Percentiles rank a stretch among this genome's conserved stretches.
phyloP scores from a whole-genome alignment of 495 filamentous ascomycete genomes.

The Bacidia rubella region DNA sequence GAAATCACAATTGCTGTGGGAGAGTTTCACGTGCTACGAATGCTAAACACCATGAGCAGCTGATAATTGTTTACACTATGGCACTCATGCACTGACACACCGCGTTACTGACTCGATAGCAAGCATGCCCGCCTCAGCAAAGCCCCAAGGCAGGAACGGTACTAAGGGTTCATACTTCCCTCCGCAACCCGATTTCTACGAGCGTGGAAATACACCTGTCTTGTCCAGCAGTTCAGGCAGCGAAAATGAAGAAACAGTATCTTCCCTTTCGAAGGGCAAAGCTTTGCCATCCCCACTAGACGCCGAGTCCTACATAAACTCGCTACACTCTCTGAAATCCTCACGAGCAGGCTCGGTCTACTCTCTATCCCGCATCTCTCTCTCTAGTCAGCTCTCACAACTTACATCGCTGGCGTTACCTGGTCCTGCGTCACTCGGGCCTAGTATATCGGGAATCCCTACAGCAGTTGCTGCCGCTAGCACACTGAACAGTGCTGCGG shows the following conservation, averaged over 20 bases:
- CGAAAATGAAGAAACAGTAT: conserved; percentile 20
- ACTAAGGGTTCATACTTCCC: conserved; percentile 1
- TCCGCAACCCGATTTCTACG: not conserved
- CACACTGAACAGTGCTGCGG: conserved; percentile 65
- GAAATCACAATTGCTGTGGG: no score
- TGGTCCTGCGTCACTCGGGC: conserved; percentile 63
- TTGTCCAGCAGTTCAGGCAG: conserved; percentile 23
- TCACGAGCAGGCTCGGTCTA: conserved; percentile 66
- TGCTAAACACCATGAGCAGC: no score
- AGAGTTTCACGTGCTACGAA: no score
- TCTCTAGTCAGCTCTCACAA: conserved; percentile 79
- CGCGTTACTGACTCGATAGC: not conserved
- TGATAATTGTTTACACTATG: no score
- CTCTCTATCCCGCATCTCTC: conserved; percentile 77
- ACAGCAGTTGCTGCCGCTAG: conserved; percentile 65
- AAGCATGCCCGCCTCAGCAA: not conserved
- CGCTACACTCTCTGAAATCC: conserved; percentile 25
- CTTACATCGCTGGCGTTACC: conserved; percentile 76
- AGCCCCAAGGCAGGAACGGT: not conserved
- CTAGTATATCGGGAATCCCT: conserved; percentile 67
- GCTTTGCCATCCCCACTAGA: conserved; percentile 24
- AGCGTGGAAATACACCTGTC: not conserved
- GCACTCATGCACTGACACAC: no score
- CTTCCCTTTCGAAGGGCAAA: conserved; percentile 19
- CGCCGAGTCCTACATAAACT: conserved; percentile 40